These are phyloP conservation scores for Penicillium vulpinum DNA, from an alignment of 2,329 filamentous ascomycete genomes.

Conservation along the genomic window DNA sequence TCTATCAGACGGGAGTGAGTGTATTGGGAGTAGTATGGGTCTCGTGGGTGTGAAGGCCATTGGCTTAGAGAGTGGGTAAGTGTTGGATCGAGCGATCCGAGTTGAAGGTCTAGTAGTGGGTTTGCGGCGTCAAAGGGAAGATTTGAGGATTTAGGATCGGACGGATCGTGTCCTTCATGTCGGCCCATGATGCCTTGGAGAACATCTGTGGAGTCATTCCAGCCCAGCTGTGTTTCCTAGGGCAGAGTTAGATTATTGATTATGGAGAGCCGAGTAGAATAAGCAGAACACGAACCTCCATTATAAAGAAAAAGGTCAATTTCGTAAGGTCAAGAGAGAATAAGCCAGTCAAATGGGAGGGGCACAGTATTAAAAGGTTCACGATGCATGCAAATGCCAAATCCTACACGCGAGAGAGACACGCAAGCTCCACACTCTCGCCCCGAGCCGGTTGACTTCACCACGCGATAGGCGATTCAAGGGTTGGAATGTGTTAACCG, in stretches of 20 bases:
- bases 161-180: constrained; percentile 4
- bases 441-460: constrained; percentile 11
- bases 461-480: constrained; percentile 13
- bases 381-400: constrained; percentile 10
- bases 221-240: constrained; percentile 14
- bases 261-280: not conserved
- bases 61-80: constrained; percentile 20
- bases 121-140: constrained; percentile 20
- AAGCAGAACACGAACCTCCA: constrained; percentile 15
- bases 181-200: constrained; percentile 36
- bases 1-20: constrained; percentile 18
- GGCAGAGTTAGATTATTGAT: constrained; percentile 1
- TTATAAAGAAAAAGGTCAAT: not conserved
- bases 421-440: constrained; percentile 6
- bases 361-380: constrained; percentile 6
- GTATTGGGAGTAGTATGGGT: constrained; percentile 26
- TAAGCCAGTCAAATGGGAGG: constrained; percentile 1
- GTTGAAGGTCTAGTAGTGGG: constrained; percentile 28
- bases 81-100: constrained; percentile 14
- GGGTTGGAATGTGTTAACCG: constrained; percentile 12
- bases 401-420: constrained; percentile 13
- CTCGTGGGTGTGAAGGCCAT: constrained; percentile 21
- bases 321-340: not conserved
- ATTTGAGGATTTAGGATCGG: constrained; percentile 6
- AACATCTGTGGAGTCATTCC: constrained; percentile 30